Conservation (phyloP, 2,329 filamentous ascomycete species). For the Akanthomyces muscarius region DNA sequence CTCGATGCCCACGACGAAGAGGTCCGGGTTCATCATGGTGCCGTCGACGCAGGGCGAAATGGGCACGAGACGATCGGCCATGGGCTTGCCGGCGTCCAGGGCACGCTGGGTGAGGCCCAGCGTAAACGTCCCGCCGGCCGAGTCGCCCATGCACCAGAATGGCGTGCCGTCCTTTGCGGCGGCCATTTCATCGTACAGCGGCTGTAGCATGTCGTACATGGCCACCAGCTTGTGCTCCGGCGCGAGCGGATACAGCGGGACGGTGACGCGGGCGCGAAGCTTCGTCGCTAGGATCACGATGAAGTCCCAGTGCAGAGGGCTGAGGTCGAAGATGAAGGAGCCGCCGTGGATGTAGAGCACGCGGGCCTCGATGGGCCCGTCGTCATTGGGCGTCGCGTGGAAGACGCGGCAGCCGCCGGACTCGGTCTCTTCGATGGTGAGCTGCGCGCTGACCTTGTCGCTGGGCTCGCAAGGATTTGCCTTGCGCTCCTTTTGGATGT, state of each 20-base stretch:
- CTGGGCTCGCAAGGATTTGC: background rate
- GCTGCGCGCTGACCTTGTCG: conserved; percentile 10
- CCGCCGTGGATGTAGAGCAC: conserved; percentile 15
- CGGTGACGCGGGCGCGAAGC: conserved; percentile 29
- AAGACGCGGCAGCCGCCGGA: conserved; percentile 24
- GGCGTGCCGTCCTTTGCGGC: conserved; percentile 28
- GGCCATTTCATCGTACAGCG: conserved; percentile 30
- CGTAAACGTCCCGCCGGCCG: background rate
- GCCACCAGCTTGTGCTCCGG: conserved; percentile 30
- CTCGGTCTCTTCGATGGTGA: conserved; percentile 25
- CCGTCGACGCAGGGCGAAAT: conserved; percentile 31
- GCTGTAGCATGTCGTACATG: conserved; percentile 31
- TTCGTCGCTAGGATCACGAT: conserved; percentile 27
- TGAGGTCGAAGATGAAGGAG: background rate
- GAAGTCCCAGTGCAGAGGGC: conserved; percentile 27
- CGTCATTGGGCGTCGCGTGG: conserved; percentile 27
- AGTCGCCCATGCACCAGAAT: conserved; percentile 19
- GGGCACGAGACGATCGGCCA: conserved; percentile 26
- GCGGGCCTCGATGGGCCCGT: conserved; percentile 26
- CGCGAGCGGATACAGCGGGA: conserved; percentile 32
- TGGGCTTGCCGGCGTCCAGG: conserved; percentile 21
- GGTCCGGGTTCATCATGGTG: conserved; percentile 28
- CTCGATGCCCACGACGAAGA: conserved; percentile 22
- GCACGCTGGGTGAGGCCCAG: background rate
- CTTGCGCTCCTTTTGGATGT: background rate